Evolutionary conservation across 1,284 basidiomycete species (phyloP).

Genomic region (Thecaphora frezii): DNA sequence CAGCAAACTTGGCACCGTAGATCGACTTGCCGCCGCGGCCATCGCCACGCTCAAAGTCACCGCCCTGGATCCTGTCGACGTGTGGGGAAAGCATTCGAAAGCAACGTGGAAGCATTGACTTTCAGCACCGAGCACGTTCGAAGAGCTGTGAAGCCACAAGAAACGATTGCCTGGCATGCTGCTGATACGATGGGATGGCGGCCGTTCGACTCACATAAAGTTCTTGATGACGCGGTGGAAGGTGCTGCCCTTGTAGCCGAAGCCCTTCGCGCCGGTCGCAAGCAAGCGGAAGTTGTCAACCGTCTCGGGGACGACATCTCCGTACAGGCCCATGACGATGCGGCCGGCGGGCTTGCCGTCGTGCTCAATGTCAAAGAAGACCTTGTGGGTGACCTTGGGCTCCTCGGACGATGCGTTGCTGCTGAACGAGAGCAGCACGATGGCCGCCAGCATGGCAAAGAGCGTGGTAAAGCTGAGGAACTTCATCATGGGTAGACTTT

Average conservation of each 20-base stretch:
- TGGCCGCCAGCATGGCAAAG: conserved; percentile 58
- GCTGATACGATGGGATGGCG: no score
- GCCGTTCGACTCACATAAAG: conserved; percentile 63
- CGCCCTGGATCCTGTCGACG: conserved; percentile 35
- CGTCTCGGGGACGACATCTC: conserved; percentile 52
- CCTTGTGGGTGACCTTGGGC: conserved; percentile 40
- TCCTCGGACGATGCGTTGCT: conserved; percentile 45
- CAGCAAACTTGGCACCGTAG: conserved; percentile 45
- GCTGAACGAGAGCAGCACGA: conserved; percentile 59
- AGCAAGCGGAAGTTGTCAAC: conserved; percentile 55
- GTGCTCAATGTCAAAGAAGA: conserved; percentile 57
- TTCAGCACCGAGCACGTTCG: neutral
- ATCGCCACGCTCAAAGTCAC: conserved; percentile 57
- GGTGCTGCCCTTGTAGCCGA: conserved; percentile 71
- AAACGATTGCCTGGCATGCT: no score
- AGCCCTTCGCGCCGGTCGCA: conserved; percentile 67
- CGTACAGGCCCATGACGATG: conserved; percentile 51
- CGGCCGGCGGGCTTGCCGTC: conserved; percentile 49
- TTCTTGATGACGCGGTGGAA: conserved; percentile 69
- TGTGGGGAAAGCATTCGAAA: no score
- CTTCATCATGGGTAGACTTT: conserved; percentile 67
- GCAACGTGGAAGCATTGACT: neutral
- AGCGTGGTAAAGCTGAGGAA: conserved; percentile 68
- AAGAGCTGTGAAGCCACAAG: neutral
- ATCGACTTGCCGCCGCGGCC: conserved; percentile 56